Evolutionary conservation across 1,139 yeast species (phyloP), one percentile per base, ranked within the genome.

Genomic region (Pneumocystis murina): DNA sequence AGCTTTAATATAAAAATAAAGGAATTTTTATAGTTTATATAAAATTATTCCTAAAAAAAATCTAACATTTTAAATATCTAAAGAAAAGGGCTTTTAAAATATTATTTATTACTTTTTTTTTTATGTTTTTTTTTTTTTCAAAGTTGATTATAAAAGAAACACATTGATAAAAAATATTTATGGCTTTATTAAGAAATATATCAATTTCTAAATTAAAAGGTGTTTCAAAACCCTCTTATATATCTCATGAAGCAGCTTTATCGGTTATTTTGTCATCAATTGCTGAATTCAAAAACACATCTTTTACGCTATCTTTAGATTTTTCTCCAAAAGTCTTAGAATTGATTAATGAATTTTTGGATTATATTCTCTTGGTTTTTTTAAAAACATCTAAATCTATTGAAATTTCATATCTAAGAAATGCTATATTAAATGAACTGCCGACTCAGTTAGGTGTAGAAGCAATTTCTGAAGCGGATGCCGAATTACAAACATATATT

Each of bases 391-490:
- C 68, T n/a, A 38, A 63, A 20, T 64, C 66, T 24, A 41, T 64
- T 36, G 54, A 17, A 10, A 59, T 66, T 7, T 61, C 59, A 38
- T 38, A 64, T 6, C 62, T 66, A 38, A 63, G 64, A 41, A 61
- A 59, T 38, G 62, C 66, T 3, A 62, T 66, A 17, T 60, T 59
- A 17, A 62, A 40, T n/a, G 60, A 64, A 28, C 59, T 66, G 40
- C 64, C 63, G 20, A 61, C 64, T 16, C 67, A 65, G 41, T 62
- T 66, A 20, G 68, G 65, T 6, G 28, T 60, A 24, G 68, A 64
- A 28, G 68, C 68, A 12, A 59, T 66, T 12, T 63, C 62, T 16
- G 68, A 64, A 35, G 68, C 66, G 20, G 65, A 66, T 57, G 65
- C 68, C 12, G 68, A 66, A 43, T 59, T 66, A 36, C 67, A 64